Conservation (phyloP, 2,329 filamentous ascomycete species). For the Fusarium phyllophilum region DNA sequence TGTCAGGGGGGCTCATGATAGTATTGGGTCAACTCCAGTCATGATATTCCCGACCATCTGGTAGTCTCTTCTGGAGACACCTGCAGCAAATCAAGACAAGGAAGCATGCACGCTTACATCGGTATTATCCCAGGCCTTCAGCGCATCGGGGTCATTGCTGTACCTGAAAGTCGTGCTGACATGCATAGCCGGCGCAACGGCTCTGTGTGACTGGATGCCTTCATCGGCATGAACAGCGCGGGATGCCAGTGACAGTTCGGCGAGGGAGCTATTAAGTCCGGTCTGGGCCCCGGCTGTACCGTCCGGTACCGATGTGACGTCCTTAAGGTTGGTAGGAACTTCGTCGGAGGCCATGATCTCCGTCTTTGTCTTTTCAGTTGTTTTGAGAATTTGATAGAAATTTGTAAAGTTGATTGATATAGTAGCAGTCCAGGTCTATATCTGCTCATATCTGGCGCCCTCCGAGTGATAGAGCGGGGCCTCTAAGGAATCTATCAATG, state of each 20-base stretch:
- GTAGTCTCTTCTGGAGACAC: neutral
- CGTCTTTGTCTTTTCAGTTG: neutral
- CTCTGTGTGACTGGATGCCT: slow-evolving; percentile 75
- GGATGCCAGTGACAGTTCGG: slow-evolving; percentile 67
- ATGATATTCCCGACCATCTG: neutral
- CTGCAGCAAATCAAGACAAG: neutral
- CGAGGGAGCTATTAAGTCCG: slow-evolving; percentile 22
- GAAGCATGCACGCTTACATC: slow-evolving; percentile 59
- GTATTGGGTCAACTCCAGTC: neutral
- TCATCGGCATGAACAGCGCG: slow-evolving; percentile 86
- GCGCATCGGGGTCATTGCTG: slow-evolving; percentile 71
- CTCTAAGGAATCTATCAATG: slow-evolving; percentile 1
- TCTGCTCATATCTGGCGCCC: slow-evolving; percentile 8
- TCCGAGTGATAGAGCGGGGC: slow-evolving; percentile 23
- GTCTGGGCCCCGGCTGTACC: slow-evolving; percentile 11
- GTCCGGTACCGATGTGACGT: slow-evolving; percentile 5
- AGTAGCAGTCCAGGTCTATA: slow-evolving; percentile 2
- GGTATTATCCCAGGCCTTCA: slow-evolving; percentile 63
- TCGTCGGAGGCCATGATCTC: slow-evolving; percentile 39
- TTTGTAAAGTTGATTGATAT: neutral
- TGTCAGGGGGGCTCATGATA: neutral
- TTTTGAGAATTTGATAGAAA: neutral
- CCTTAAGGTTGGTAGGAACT: slow-evolving; percentile 17
- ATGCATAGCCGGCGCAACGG: slow-evolving; percentile 90
- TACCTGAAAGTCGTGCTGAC: slow-evolving; percentile 94